Evolutionary conservation across 768 basidiomycete genomes (phyloP).

Genomic region (Termitomyces sp.): DNA sequence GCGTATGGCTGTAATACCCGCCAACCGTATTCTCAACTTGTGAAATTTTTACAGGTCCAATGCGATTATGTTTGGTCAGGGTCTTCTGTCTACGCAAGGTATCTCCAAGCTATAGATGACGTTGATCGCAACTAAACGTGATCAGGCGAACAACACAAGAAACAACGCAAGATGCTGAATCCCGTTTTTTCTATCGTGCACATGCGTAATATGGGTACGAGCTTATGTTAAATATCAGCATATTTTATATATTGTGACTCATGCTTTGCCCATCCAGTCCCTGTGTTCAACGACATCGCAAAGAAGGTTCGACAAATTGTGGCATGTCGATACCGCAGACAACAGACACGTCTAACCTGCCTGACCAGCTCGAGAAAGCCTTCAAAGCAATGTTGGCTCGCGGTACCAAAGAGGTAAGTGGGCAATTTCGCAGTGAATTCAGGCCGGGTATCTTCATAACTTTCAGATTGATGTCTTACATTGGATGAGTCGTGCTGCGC

Average conservation of each 20-base stretch:
- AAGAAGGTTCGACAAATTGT: not conserved
- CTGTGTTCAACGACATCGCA: not conserved
- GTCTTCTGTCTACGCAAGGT: not conserved
- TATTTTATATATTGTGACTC: not conserved
- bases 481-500: constrained; percentile 1
- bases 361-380: not conserved
- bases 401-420: not conserved
- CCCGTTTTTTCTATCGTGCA: not conserved
- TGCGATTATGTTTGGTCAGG: not conserved
- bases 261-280: not conserved
- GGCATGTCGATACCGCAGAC: not conserved
- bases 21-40: not conserved
- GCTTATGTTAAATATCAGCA: not conserved
- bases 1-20: not conserved
- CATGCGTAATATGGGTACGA: not conserved
- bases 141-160: constrained; percentile 1
- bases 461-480: not conserved
- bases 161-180: constrained; percentile 2
- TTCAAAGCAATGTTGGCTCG: not conserved
- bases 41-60: not conserved
- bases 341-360: not conserved
- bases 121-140: not conserved
- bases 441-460: no score
- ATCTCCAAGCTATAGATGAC: not conserved
- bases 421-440: not conserved